Percentiles rank a stretch among this genome's conserved stretches.
phyloP scores from a whole-genome alignment of 495 filamentous ascomycete genomes.

The Tuber melanosporum region DNA sequence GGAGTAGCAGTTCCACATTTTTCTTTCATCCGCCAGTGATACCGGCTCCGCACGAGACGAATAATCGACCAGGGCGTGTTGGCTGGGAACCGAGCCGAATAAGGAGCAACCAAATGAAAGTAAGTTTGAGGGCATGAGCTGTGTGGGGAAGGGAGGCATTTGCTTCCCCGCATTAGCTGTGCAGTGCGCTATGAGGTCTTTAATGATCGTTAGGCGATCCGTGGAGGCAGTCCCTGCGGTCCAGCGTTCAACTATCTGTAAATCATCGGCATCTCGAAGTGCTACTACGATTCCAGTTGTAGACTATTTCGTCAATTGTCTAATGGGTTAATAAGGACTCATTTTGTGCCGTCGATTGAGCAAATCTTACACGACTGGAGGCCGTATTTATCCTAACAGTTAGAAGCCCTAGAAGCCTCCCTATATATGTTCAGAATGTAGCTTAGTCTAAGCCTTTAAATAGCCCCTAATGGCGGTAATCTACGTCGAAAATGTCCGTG shows the following conservation, averaged over 20 bases:
- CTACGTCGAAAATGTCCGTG: neutral
- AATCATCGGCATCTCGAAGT: neutral
- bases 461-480: neutral
- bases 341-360: neutral
- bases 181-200: neutral
- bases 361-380: neutral
- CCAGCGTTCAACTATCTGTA: neutral
- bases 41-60: neutral
- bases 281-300: neutral
- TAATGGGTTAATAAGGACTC: neutral
- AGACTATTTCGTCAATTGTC: neutral
- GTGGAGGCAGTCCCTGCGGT: neutral
- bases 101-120: neutral
- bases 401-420: neutral
- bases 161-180: neutral
- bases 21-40: neutral
- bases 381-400: neutral
- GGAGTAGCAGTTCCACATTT: neutral
- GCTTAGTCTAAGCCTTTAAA: neutral
- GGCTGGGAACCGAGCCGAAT: neutral
- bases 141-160: neutral
- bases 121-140: neutral
- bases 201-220: neutral
- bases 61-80: neutral
- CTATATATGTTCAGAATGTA: neutral